phyloP scores from a whole-genome alignment of 139 green algal genomes.

The Coccomyxa sp. region DNA sequence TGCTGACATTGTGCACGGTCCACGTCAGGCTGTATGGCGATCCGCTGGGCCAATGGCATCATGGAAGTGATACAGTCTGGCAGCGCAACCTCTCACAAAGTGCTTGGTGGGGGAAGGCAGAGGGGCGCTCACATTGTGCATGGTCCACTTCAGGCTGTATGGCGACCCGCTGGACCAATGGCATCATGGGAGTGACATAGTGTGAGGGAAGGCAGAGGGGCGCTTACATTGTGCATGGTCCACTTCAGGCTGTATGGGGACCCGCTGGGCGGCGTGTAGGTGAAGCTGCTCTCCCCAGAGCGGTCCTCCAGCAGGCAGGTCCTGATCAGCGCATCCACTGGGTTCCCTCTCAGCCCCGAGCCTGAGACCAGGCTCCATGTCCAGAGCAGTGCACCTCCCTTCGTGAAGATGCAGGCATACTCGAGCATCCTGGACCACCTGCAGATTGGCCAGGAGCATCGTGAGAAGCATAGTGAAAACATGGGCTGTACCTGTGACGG shows the following conservation, averaged over 20 bases:
- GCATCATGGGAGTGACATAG: too few species aligned
- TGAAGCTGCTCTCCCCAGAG: conserved; percentile 68
- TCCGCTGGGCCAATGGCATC: too few species aligned
- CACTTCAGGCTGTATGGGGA: conserved; percentile 89
- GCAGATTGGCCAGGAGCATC: background rate
- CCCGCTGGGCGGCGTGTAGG: conserved; percentile 62
- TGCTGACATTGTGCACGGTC: too few species aligned
- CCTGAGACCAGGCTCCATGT: conserved; percentile 53
- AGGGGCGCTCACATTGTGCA: too few species aligned
- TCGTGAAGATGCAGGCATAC: conserved; percentile 82
- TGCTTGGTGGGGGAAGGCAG: too few species aligned
- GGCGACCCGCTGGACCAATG: too few species aligned
- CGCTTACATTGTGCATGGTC: conserved; percentile 91
- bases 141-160: too few species aligned
- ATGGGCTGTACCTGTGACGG: too few species aligned
- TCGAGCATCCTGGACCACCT: conserved; percentile 66
- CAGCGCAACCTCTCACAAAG: too few species aligned
- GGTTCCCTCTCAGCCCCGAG: conserved; percentile 54
- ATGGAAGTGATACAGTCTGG: too few species aligned
- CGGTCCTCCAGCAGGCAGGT: conserved; percentile 92
- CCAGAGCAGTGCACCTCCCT: conserved; percentile 83
- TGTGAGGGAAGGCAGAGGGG: background rate
- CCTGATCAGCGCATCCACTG: conserved; percentile 75
- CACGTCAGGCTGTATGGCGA: too few species aligned
- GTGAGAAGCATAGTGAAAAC: background rate